Evolutionary conservation across 2,329 filamentous ascomycete genomes (phyloP).

Genomic region (Dichotomopilus funicola): DNA sequence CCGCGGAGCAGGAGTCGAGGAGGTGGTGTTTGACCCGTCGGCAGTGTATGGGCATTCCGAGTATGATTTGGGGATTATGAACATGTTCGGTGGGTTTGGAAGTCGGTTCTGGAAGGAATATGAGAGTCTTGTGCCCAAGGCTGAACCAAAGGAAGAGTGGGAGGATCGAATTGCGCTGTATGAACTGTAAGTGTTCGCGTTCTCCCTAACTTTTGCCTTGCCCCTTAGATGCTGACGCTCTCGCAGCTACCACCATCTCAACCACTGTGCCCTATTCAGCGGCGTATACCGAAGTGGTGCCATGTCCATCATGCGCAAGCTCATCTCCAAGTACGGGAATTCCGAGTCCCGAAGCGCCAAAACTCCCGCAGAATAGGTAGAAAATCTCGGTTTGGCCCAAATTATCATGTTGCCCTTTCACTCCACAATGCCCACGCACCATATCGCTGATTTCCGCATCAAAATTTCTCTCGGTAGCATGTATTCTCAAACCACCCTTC

Average conservation of each 20-base stretch:
- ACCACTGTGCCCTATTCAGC: conserved; percentile 81
- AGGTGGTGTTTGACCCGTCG: conserved; percentile 77
- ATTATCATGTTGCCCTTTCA: too few species aligned
- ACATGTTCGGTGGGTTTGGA: conserved; percentile 89
- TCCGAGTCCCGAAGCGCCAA: not conserved
- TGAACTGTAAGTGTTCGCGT: conserved; percentile 57
- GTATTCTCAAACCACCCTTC: too few species aligned
- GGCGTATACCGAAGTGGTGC: conserved; percentile 71
- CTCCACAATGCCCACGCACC: too few species aligned
- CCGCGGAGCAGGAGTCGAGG: conserved; percentile 49
- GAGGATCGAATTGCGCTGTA: conserved; percentile 77
- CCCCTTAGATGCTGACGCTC: conserved; percentile 16
- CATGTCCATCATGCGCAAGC: conserved; percentile 68
- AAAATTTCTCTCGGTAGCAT: too few species aligned
- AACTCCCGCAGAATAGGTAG: too few species aligned
- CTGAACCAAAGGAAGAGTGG: conserved; percentile 75
- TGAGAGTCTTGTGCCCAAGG: conserved; percentile 65
- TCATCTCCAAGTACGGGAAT: conserved; percentile 64
- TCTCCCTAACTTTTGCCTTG: too few species aligned
- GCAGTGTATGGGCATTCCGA: conserved; percentile 81
- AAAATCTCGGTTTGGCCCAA: too few species aligned
- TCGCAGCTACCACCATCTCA: conserved; percentile 76
- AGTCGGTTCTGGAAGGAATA: conserved; percentile 70
- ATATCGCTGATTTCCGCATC: too few species aligned
- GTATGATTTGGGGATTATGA: conserved; percentile 90